Percentiles rank a stretch among this genome's conserved stretches.
phyloP scores from a whole-genome alignment of 169 alveolate genomes.

The Amoebophrya sp. region DNA sequence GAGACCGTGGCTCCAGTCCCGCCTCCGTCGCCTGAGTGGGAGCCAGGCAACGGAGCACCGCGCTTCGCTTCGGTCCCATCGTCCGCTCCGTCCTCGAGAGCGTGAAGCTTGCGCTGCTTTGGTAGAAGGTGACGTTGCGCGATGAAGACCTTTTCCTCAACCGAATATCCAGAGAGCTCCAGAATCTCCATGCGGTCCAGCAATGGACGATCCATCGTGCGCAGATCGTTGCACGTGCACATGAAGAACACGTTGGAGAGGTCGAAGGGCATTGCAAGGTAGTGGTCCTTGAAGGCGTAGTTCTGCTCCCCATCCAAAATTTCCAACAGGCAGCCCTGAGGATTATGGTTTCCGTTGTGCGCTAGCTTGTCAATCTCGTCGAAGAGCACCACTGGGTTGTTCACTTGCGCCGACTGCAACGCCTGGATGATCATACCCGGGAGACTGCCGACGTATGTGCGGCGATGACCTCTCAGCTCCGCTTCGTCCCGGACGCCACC shows the following conservation, averaged over 20 bases:
- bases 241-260: constrained; percentile 74
- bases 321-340: constrained; percentile 61
- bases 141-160: constrained; percentile 74
- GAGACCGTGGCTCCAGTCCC: too few species aligned
- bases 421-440: constrained; percentile 79
- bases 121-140: constrained; percentile 74
- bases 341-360: not conserved
- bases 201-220: constrained; percentile 66
- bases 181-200: constrained; percentile 89
- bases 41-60: too few species aligned
- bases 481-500: constrained; percentile 88
- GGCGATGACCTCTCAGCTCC: constrained; percentile 87
- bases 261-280: constrained; percentile 60
- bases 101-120: not conserved
- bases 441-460: constrained; percentile 90
- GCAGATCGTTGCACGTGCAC: constrained; percentile 78
- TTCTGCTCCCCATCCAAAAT: constrained; percentile 81
- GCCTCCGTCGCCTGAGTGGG: too few species aligned
- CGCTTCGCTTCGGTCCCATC: too few species aligned
- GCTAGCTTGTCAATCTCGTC: constrained; percentile 88
- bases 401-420: constrained; percentile 31
- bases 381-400: constrained; percentile 55
- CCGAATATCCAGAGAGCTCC: constrained; percentile 75
- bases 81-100: not conserved
- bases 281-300: constrained; percentile 51